Evolutionary conservation across 129 eudicot species (phyloP), one percentile per base, ranked within the genome.

Genomic region (Silybum marianum): DNA sequence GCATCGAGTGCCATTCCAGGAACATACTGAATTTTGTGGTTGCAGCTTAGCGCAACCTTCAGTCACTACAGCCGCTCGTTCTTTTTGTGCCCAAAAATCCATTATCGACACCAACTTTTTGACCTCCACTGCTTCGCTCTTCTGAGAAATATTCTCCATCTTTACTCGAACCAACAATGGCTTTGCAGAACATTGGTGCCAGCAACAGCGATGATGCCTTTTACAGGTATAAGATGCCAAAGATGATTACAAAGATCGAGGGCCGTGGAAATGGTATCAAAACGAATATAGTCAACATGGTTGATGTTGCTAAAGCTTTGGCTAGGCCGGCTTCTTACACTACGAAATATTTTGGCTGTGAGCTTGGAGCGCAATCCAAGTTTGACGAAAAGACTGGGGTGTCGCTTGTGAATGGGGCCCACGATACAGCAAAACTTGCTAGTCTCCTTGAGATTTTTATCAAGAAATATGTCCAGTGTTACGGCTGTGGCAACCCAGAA

Each of bases 221-320:
- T 82, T 92, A 87, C 83, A 83, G 97, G 91, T 92, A 92, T 79
- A 92, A 90, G 84, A 92, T 92, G 97, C 97, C 97, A 40, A 88
- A 39, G 80, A 88, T 92, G 97, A 84, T 92, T 14, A 92, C 97
- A 0, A 92, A 92, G 76, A 89, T 90, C n/a, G 97, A 92, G 83
- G 97, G 97, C 6, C 91, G 97, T 70, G 97, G 97, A 48, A 92
- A 92, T 90, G 97, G 97, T 75, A 90, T 90, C 73, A 92, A 92
- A 83, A 92, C 97, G 0, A 92, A 92, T 44, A 79, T 92, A 22
- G 97, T 92, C 82, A 92, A 92, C 85, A 90, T 90, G 95, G 93
- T 92, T 82, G 95, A 92, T 69, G 89, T 92, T 72, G 97, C 97
- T 9, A 92, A 92, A 81, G 95, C 97, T 73, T 82, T 92, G 87